These are phyloP conservation scores for Trametes hirsuta DNA, from an alignment of 1,284 basidiomycete genomes.

Conservation along the genomic window DNA sequence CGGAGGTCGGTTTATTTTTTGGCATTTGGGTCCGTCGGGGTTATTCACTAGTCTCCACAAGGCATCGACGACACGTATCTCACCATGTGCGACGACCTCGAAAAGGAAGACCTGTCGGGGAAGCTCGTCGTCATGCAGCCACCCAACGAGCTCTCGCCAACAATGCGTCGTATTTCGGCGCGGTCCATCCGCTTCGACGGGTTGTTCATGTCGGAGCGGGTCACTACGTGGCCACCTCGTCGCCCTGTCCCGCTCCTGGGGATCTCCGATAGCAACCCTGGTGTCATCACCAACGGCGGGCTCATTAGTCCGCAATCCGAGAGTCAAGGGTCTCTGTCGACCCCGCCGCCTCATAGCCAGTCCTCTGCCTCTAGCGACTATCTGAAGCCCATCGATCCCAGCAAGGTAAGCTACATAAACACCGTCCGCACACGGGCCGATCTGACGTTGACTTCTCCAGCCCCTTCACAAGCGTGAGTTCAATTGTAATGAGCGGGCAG, in stretches of 20 bases:
- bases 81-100: conserved; percentile 39
- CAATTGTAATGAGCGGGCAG: not conserved
- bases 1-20: conserved; percentile 50
- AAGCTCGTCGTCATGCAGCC: conserved; percentile 68
- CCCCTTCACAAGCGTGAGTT: conserved; percentile 43
- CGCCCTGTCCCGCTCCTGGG: conserved; percentile 43
- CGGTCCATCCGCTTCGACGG: conserved; percentile 60
- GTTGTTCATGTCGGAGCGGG: conserved; percentile 60
- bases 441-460: conserved; percentile 23
- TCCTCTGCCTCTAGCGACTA: conserved; percentile 10
- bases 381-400: conserved; percentile 33
- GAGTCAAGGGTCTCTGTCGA: conserved; percentile 28
- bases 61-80: conserved; percentile 50
- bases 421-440: not conserved
- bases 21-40: not conserved
- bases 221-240: conserved; percentile 39
- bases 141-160: conserved; percentile 47
- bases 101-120: conserved; percentile 61
- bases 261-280: conserved; percentile 22
- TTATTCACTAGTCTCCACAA: conserved; percentile 26
- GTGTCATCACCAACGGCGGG: conserved; percentile 35
- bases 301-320: conserved; percentile 40
- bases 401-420: conserved; percentile 31
- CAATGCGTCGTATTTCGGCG: conserved; percentile 53
- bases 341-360: conserved; percentile 19